Conservation (phyloP, 305 asterid genomes). For the Fraxinus ornus region DNA sequence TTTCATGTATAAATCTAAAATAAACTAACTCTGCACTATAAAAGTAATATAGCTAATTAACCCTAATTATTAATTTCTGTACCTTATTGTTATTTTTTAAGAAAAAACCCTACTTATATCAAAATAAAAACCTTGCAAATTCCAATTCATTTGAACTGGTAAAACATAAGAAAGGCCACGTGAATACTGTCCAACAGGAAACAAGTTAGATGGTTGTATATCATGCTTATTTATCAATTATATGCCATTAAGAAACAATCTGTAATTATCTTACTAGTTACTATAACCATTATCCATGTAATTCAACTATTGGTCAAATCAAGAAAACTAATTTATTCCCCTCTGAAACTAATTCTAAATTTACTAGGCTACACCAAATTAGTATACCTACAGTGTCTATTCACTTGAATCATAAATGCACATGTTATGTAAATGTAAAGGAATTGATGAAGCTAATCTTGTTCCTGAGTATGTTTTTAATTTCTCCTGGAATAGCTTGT, state of each 20-base stretch:
- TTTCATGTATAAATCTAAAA: neutral
- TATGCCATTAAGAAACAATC: neutral
- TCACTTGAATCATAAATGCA: neutral
- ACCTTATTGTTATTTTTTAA: neutral
- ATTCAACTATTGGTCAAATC: neutral
- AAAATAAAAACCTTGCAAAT: neutral
- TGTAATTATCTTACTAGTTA: neutral
- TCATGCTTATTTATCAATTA: neutral
- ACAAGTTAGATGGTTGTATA: neutral
- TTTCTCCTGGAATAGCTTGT: neutral
- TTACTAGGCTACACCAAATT: neutral
- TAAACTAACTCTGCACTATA: neutral
- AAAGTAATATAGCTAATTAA: neutral
- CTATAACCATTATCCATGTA: neutral
- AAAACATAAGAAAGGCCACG: neutral
- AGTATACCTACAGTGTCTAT: neutral
- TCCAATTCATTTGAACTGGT: neutral
- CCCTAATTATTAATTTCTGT: neutral
- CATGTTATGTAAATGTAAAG: neutral
- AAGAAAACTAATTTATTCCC: neutral
- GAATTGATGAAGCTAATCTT: neutral
- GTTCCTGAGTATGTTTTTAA: neutral
- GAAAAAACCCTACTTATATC: neutral
- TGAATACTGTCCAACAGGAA: neutral
- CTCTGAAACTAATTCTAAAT: neutral